A percentile compares a stretch with the other conserved stretches of the same genome.
These are phyloP conservation scores for Acanthamoeba quina DNA, from an alignment of 208 protist species.

Conservation along the genomic window DNA sequence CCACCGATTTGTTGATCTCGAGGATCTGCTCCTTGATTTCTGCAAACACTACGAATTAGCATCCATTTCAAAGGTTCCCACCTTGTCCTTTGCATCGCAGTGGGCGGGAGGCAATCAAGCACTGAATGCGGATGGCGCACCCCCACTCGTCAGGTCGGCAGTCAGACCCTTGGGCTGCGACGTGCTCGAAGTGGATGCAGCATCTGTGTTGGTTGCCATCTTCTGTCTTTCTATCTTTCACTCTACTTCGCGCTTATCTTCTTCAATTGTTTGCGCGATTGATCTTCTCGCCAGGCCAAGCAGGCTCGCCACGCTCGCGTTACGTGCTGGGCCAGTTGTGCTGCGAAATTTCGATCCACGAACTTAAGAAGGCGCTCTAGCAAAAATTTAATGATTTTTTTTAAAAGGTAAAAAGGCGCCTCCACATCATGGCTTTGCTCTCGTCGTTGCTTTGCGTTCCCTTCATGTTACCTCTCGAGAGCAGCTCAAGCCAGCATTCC, in stretches of 20 bases:
- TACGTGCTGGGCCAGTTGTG: neutral
- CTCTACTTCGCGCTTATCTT: neutral
- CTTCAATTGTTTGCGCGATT: neutral
- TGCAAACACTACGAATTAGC: neutral
- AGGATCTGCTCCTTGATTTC: constrained; percentile 39
- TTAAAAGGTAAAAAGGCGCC: too few relatives aligned
- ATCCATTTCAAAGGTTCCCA: neutral
- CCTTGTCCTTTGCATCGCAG: neutral
- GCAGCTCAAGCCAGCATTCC: neutral
- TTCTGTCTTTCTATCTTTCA: neutral
- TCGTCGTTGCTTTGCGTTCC: neutral
- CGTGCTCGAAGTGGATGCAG: neutral
- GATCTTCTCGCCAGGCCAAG: neutral
- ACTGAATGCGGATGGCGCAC: neutral
- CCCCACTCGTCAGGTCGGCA: neutral
- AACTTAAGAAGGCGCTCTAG: neutral
- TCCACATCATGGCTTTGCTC: too few relatives aligned
- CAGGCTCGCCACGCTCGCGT: neutral
- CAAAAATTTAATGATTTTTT: too few relatives aligned
- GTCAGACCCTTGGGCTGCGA: neutral
- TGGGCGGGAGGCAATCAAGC: neutral
- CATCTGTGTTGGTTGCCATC: neutral
- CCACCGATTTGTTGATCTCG: constrained; percentile 17
- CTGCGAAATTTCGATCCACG: neutral
- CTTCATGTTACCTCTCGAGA: too few relatives aligned